A percentile compares a stretch with the other conserved stretches of the same genome.
phyloP scores from a whole-genome alignment of 208 protist genomes.

The Trypanosoma boissoni region DNA sequence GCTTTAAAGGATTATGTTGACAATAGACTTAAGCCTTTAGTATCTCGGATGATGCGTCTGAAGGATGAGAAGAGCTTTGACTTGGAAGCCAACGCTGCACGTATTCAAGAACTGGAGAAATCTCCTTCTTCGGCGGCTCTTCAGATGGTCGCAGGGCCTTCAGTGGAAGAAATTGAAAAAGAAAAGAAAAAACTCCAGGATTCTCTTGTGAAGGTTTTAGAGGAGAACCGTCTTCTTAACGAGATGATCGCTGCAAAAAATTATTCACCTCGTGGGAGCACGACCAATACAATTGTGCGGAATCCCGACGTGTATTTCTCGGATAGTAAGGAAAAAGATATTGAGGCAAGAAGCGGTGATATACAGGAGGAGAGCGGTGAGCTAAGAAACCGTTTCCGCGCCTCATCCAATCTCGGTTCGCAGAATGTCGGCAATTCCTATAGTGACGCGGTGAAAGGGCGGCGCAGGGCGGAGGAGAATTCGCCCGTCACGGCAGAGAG shows the following conservation, averaged over 20 bases:
- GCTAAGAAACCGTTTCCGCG: neutral
- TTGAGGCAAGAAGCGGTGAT: neutral
- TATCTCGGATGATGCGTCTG: constrained; percentile 3
- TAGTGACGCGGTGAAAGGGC: constrained; percentile 7
- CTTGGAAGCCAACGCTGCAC: neutral
- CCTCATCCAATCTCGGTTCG: neutral
- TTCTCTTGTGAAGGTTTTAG: neutral
- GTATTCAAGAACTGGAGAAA: neutral
- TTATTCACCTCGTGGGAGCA: neutral
- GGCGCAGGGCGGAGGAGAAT: neutral
- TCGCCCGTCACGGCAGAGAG: constrained; percentile 25
- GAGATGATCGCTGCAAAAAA: neutral
- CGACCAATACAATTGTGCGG: neutral
- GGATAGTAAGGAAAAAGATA: neutral
- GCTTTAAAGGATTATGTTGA: constrained; percentile 2
- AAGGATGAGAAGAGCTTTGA: neutral
- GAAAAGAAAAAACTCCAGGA: neutral
- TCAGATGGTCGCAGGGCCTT: neutral
- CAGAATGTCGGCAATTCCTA: neutral
- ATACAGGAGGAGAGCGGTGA: neutral
- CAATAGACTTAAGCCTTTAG: neutral
- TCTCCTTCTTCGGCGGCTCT: neutral
- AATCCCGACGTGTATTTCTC: too few relatives aligned
- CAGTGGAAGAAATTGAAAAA: neutral
- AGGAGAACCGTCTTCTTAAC: neutral